A percentile compares a stretch with the other conserved stretches of the same genome.
Conservation (phyloP, 2,329 filamentous ascomycete genomes). For the Fusarium illudens region DNA sequence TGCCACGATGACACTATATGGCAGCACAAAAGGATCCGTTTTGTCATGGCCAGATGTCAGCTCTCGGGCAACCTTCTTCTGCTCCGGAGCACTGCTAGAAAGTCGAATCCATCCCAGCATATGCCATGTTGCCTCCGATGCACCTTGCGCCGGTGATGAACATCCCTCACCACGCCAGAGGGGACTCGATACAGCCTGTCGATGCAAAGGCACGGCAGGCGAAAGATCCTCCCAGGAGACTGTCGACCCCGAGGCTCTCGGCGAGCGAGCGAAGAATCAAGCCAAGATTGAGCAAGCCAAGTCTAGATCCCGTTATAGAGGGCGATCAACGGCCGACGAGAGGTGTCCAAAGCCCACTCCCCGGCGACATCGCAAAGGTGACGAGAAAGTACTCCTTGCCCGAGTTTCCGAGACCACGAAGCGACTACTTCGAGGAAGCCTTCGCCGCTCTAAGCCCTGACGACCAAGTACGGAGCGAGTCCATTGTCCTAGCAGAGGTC, state of each 20-base stretch:
- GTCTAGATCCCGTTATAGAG: constrained; percentile 45
- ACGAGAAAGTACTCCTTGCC: constrained; percentile 32
- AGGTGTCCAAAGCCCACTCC: constrained; percentile 21
- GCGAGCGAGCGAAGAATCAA: constrained; percentile 32
- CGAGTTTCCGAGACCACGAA: constrained; percentile 31
- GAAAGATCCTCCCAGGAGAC: neutral
- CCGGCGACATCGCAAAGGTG: constrained; percentile 21
- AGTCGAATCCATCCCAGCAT: neutral
- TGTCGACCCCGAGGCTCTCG: constrained; percentile 5
- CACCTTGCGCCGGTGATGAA: constrained; percentile 26
- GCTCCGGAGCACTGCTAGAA: neutral
- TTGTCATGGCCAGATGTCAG: neutral
- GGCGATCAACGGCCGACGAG: constrained; percentile 33
- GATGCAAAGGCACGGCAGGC: constrained; percentile 13
- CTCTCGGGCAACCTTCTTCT: neutral
- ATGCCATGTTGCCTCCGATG: neutral
- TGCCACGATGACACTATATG: neutral
- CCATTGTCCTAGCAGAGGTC: constrained; percentile 66
- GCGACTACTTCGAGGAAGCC: constrained; percentile 55
- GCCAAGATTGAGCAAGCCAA: constrained; percentile 28
- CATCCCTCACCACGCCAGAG: constrained; percentile 9
- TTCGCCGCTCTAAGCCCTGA: constrained; percentile 50
- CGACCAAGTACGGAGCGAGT: constrained; percentile 60
- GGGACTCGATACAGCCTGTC: neutral
- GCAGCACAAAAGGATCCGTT: neutral